Base-by-base conservation (phyloP, 1,284 basidiomycete species). In the Meira nashicola region DNA sequence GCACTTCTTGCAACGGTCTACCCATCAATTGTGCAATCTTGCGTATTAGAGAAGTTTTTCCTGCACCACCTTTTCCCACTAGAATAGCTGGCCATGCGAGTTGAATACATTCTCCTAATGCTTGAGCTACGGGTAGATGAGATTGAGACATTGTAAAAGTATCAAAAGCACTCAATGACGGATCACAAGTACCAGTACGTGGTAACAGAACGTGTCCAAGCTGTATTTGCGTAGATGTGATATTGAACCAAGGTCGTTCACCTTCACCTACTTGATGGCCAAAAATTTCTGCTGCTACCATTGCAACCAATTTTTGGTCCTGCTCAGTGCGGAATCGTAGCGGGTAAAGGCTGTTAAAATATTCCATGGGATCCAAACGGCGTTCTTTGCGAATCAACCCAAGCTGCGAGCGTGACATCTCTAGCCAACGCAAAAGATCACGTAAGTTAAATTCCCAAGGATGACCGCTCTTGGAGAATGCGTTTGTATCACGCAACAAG, bases 381-480 rank as follows among this genome's bases (percentile, higher is more conserved):
- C 85, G 73, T 53, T 60, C 59, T 58, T 92, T 85, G 2, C 12
- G 23, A 48, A 21, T 48, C 21, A 85, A 80, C 0, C 86, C 88
- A 28, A 82, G 80, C 38, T 75, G 68, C 12, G 75, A 63, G 47
- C 80, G 77, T 9, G 83, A 68, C 19, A 85, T 78, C 6, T 74
- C 72, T 54, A 85, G 80, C 94, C 95, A 98, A 53, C 95, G 86
- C 63, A 94, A 86, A 43, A 97, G 83, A 79, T 99, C 95, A 40
- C 95, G 89, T 55, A 99, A 82, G 76, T 99, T 99, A 82, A 99
- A 97, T 77, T 99, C 95, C 95, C 95, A 99, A 1, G 95, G 95
- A 54, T 86, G 84, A 9, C 95, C 95, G 63, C 89, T 86, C 48
- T 86, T 84, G 5, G 86, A 93, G 73, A 97, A 92, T 68, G 86